These are phyloP conservation scores for Voacanga thouarsii DNA, from an alignment of 257 asterid species.

Conservation along the genomic window DNA sequence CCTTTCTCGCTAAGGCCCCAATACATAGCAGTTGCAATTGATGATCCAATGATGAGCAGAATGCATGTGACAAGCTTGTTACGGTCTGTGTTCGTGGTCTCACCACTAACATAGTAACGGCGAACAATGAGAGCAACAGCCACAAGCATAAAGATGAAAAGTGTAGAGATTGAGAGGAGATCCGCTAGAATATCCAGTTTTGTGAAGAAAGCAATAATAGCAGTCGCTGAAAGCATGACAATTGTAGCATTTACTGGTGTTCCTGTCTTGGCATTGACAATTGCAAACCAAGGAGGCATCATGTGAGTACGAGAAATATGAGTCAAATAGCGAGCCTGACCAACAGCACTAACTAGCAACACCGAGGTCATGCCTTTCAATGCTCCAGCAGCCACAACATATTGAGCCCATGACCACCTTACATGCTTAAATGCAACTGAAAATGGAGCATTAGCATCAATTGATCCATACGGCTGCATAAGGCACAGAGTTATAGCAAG, in stretches of 20 bases:
- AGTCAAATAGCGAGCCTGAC: slow-evolving; percentile 71
- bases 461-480: slow-evolving; percentile 45
- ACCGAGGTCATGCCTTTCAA: slow-evolving; percentile 67
- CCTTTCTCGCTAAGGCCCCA: slow-evolving; percentile 46
- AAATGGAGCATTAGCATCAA: slow-evolving; percentile 58
- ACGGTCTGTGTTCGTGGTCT: slow-evolving; percentile 36
- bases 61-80: slow-evolving; percentile 39
- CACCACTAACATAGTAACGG: slow-evolving; percentile 47
- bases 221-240: slow-evolving; percentile 47
- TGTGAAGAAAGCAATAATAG: slow-evolving; percentile 58
- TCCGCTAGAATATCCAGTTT: slow-evolving; percentile 43
- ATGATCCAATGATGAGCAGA: slow-evolving; percentile 36
- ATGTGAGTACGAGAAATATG: slow-evolving; percentile 66
- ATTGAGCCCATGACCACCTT: slow-evolving; percentile 66
- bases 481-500: slow-evolving; percentile 54
- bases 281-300: slow-evolving; percentile 80
- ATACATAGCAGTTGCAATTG: slow-evolving; percentile 41
- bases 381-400: slow-evolving; percentile 64
- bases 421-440: slow-evolving; percentile 49
- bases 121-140: slow-evolving; percentile 55
- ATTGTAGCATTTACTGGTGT: slow-evolving; percentile 62
- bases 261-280: slow-evolving; percentile 49
- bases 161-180: slow-evolving; percentile 55
- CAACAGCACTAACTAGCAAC: slow-evolving; percentile 57
- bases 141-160: slow-evolving; percentile 58